Conservation (phyloP, 495 filamentous ascomycete genomes). For the Trichoderma parareesei region DNA sequence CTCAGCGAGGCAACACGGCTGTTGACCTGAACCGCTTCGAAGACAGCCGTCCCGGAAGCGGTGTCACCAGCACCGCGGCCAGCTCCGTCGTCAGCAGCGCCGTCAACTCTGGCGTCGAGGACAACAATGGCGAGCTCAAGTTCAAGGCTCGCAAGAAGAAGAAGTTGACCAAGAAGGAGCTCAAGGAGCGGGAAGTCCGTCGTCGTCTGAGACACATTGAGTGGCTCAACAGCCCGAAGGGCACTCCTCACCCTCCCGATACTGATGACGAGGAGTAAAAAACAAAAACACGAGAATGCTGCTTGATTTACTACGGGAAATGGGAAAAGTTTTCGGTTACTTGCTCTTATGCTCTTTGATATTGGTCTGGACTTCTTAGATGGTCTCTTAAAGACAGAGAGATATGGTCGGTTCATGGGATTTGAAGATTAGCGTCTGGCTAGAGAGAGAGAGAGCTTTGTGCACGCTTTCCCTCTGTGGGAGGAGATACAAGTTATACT, state of each 20-base stretch:
- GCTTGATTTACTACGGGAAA: background rate
- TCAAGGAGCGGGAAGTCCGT: conserved; percentile 86
- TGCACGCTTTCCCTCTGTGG: no score
- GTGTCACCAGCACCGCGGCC: conserved; percentile 50
- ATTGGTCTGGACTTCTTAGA: no score
- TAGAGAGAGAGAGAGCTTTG: no score
- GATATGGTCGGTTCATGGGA: no score
- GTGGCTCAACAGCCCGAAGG: conserved; percentile 75
- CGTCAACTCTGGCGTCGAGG: conserved; percentile 79
- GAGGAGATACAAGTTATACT: no score
- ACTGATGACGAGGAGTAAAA: conserved; percentile 64
- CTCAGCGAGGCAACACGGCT: conserved; percentile 67
- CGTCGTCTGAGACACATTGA: conserved; percentile 89
- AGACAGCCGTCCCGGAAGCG: conserved; percentile 58
- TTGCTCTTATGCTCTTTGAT: no score
- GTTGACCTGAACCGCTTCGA: conserved; percentile 78
- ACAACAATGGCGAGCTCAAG: conserved; percentile 59
- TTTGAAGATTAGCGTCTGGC: no score
- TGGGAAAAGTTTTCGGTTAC: conserved; percentile 4
- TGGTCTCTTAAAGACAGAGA: no score
- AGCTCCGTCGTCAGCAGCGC: conserved; percentile 57
- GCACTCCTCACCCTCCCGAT: conserved; percentile 68
- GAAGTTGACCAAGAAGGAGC: conserved; percentile 94
- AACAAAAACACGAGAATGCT: background rate
- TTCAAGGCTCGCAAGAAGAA: conserved; percentile 92